phyloP scores from a whole-genome alignment of 176 grass and related monocot species.

The Miscanthus lutarioriparius region DNA sequence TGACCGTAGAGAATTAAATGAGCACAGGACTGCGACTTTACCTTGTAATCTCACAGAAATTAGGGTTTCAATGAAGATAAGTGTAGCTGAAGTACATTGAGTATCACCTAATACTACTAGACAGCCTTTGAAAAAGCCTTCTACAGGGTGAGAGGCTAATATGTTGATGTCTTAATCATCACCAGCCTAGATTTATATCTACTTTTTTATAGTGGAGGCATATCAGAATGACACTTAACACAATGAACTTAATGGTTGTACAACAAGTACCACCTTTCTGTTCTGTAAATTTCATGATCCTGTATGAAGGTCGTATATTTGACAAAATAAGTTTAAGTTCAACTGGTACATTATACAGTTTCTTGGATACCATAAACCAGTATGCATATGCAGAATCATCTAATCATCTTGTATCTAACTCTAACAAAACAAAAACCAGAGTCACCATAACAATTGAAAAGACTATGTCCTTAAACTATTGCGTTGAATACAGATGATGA shows the following conservation, averaged over 20 bases:
- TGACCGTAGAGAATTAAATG: not conserved
- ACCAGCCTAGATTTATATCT: not conserved
- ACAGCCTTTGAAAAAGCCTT: not conserved
- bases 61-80: not conserved
- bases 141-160: not conserved
- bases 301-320: not conserved
- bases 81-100: not conserved
- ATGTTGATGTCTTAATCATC: slow-evolving; percentile 1
- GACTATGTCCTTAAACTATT: not conserved
- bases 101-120: not conserved
- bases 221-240: not conserved
- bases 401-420: not conserved
- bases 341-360: not conserved
- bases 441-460: not conserved
- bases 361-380: not conserved
- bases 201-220: not conserved
- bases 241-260: not conserved
- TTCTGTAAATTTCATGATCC: not conserved
- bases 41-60: not conserved
- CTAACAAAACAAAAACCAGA: not conserved
- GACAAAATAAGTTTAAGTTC: not conserved
- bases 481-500: not conserved
- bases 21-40: not conserved
- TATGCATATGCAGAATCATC: not conserved
- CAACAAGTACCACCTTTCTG: not conserved